These are phyloP conservation scores for Backusella mclennaniae DNA, from an alignment of 192 early-diverging fungal genomes.

Conservation along the genomic window DNA sequence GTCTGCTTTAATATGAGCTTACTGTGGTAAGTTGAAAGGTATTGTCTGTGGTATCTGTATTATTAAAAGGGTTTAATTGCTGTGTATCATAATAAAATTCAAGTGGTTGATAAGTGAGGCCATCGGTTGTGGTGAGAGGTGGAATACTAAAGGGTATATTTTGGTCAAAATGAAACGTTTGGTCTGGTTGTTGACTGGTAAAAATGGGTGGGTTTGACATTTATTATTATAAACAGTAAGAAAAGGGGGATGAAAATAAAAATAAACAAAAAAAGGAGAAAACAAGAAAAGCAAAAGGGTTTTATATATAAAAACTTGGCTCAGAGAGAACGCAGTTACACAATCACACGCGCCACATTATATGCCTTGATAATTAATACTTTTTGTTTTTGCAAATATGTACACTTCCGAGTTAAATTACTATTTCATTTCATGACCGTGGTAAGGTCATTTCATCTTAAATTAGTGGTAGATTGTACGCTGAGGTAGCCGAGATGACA, in stretches of 20 bases:
- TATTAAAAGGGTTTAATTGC: neutral
- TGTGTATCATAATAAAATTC: neutral
- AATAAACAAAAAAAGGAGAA: neutral
- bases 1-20: neutral
- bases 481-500: neutral
- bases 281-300: neutral
- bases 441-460: neutral
- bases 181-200: slow-evolving; percentile 4
- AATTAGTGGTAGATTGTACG: neutral
- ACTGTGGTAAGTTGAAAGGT: slow-evolving; percentile 8
- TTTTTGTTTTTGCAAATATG: neutral
- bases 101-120: neutral
- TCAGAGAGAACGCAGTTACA: neutral
- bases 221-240: neutral
- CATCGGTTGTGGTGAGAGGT: neutral
- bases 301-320: neutral
- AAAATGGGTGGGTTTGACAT: slow-evolving; percentile 9
- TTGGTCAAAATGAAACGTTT: neutral
- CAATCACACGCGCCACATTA: slow-evolving; percentile 9
- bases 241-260: neutral
- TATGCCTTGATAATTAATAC: neutral
- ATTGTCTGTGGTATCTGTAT: slow-evolving; percentile 3
- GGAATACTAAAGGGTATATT: slow-evolving; percentile 3
- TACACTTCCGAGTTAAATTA: neutral
- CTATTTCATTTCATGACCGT: neutral